These are phyloP conservation scores for Leccinum fibrillosum DNA, from an alignment of 768 basidiomycete species.

Conservation along the genomic window DNA sequence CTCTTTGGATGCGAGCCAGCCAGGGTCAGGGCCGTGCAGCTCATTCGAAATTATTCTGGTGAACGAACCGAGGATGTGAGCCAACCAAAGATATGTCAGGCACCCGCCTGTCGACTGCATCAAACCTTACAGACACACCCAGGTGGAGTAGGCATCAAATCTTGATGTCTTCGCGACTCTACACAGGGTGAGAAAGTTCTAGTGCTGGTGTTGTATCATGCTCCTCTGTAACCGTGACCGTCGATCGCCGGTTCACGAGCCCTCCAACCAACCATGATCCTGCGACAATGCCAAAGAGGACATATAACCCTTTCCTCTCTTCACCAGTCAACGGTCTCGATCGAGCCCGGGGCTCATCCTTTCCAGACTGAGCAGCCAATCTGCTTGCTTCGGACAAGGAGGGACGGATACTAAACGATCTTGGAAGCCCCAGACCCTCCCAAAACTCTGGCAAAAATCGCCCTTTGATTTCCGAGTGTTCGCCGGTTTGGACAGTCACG, in stretches of 20 bases:
- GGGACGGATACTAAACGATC: conserved; percentile 25
- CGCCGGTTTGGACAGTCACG: conserved; percentile 4
- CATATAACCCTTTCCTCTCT: conserved; percentile 47
- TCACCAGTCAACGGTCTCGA: conserved; percentile 39
- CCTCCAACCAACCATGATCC: conserved; percentile 48
- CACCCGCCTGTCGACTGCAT: neutral
- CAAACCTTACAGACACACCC: neutral
- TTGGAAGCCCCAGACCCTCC: conserved; percentile 37
- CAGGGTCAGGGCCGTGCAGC: neutral
- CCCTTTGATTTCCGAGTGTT: conserved; percentile 12
- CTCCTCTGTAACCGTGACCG: conserved; percentile 6
- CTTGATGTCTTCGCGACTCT: neutral
- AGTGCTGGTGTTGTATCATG: conserved; percentile 9
- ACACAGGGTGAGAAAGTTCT: conserved; percentile 10
- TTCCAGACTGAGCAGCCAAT: conserved; percentile 12
- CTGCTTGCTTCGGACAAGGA: conserved; percentile 7
- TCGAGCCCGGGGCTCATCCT: conserved; percentile 15
- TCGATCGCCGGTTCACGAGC: conserved; percentile 16
- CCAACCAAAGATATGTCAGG: neutral
- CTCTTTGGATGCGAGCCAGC: neutral
- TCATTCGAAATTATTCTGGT: neutral
- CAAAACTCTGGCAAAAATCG: conserved; percentile 35
- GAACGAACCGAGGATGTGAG: neutral
- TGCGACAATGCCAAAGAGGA: conserved; percentile 45
- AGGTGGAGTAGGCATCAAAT: neutral